Conservation (phyloP, 108 stramenopile species). For the Skeletonema grethae region DNA sequence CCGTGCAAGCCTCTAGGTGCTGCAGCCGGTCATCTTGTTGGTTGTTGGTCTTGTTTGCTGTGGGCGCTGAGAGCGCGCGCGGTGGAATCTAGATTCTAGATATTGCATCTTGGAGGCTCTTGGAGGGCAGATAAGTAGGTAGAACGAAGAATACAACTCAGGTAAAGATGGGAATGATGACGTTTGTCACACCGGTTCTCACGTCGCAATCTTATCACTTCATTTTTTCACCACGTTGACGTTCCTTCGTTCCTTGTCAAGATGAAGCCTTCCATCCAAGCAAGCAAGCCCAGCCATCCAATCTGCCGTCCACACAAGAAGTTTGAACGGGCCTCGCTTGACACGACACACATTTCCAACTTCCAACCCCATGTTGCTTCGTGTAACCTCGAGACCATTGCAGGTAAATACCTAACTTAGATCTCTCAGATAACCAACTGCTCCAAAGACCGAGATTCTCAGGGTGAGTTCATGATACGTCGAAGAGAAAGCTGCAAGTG, state of each 20-base stretch:
- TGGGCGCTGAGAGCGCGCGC: too few relatives aligned
- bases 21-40: too few relatives aligned
- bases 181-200: neutral
- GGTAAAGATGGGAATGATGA: neutral
- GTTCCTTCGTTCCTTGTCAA: neutral
- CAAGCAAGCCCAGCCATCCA: neutral
- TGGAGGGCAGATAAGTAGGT: too few relatives aligned
- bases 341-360: neutral
- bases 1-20: too few relatives aligned
- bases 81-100: too few relatives aligned
- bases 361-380: neutral
- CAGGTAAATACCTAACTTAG: too few relatives aligned
- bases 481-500: neutral
- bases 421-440: neutral
- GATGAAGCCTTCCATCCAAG: neutral
- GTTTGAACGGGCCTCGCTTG: neutral
- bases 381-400: neutral
- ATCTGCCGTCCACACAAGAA: neutral
- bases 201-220: neutral
- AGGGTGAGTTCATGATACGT: neutral
- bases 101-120: too few relatives aligned
- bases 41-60: too few relatives aligned
- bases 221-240: neutral
- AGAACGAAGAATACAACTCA: too few relatives aligned
- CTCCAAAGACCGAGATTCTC: neutral